Conservation (phyloP, 306 rosid species). For the Fragaria ananassa region DNA sequence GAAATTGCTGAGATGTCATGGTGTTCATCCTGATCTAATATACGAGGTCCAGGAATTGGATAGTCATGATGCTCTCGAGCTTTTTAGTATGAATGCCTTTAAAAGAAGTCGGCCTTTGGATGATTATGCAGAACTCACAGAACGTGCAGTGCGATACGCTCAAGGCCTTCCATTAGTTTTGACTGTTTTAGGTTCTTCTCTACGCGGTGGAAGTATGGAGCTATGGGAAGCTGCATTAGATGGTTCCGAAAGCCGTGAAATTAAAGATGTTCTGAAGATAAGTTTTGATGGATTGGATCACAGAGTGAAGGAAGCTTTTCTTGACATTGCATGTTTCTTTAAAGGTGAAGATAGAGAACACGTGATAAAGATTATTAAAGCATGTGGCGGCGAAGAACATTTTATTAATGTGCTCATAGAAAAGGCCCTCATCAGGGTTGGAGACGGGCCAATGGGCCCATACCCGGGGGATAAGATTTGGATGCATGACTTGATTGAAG, state of each 20-base stretch:
- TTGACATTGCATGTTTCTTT: slow-evolving; percentile 41
- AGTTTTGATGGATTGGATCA: slow-evolving; percentile 31
- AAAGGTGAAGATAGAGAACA: not conserved
- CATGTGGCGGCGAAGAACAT: not conserved
- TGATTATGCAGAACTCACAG: not conserved
- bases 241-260: slow-evolving; percentile 16
- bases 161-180: slow-evolving; percentile 33
- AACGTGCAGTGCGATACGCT: not conserved
- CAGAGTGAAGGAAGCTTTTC: slow-evolving; percentile 13
- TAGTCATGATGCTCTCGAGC: not conserved
- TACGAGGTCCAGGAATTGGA: not conserved
- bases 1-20: not conserved
- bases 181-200: slow-evolving; percentile 37
- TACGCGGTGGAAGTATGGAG: slow-evolving; percentile 13
- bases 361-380: slow-evolving; percentile 28
- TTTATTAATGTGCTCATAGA: slow-evolving; percentile 18
- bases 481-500: slow-evolving; percentile 42
- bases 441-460: no score
- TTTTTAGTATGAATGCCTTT: not conserved
- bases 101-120: not conserved
- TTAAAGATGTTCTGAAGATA: slow-evolving; percentile 30
- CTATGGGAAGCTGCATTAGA: not conserved
- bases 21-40: not conserved
- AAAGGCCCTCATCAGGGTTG: slow-evolving; percentile 11
- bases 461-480: not conserved